Base-by-base conservation (phyloP, 768 basidiomycete genomes). In the Boletus huronensis region DNA sequence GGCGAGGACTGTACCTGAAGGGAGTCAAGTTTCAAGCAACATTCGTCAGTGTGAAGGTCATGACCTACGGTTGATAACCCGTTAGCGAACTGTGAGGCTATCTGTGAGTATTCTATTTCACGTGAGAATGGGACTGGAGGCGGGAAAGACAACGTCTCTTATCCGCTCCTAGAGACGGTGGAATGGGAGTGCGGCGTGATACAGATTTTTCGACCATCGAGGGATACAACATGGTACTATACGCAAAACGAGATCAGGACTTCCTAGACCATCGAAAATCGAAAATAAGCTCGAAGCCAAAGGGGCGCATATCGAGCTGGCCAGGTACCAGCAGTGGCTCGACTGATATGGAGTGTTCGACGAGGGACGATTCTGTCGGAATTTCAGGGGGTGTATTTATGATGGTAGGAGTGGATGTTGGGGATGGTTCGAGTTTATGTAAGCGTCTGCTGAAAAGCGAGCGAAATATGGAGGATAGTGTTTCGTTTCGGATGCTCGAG, bases 271-370 rank as follows among this genome's bases (percentile, higher is more conserved):
- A 90, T 45, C 84, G 77, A 66, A 92, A 82, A 66, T 93, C 91
- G 40, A 93, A 53, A 36, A 90, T 74, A 53, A 92, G 72, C 40
- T 82, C 83, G 41, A 93, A 73, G 9, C 90, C 90, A 69, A 86
- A 83, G 11, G 79, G 78, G 26, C 84, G 81, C 56, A 93, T 69
- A 66, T 93, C 90, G 61, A 88, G 84, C 65, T 88, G 82, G 60
- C 74, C 70, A 39, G 80, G 74, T 44, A 74, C 58, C 44, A 74
- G 55, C 4, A 39, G 52, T 44, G 49, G 55, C 42, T 55, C 64
- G 43, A 36, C 46, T 44, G 57, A 59, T 55, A 48, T 62, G 31
- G 35, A 60, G 31, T 54, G 52, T 49, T 49, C 55, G 48, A 47
- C 17, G 47, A 21, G 23, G 31, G 57, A 31, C 9, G 50, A 38